These are phyloP conservation scores for Ilyonectria sp. DNA, from an alignment of 2,329 filamentous ascomycete genomes.

Conservation along the genomic window DNA sequence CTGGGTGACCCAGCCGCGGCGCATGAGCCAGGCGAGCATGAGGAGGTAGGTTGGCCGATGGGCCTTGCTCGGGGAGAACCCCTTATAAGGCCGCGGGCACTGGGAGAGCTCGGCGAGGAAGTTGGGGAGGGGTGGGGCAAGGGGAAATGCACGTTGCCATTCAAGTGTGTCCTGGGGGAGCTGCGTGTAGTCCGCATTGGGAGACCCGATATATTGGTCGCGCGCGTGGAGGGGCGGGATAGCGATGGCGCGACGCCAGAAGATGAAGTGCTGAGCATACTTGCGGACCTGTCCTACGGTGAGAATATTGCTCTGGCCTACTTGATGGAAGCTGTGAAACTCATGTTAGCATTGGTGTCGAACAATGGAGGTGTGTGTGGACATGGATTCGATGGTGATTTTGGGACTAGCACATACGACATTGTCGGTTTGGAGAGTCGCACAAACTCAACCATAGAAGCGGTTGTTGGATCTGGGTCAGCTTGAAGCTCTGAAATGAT, in stretches of 20 bases:
- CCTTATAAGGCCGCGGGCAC: conserved; percentile 85
- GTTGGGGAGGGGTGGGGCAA: conserved; percentile 85
- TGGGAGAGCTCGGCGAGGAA: conserved; percentile 89
- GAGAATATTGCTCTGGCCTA: conserved; percentile 80
- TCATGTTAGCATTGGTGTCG: conserved; percentile 17
- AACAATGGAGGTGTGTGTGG: background rate
- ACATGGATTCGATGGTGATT: background rate
- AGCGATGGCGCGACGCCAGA: conserved; percentile 93
- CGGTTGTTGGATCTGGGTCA: conserved; percentile 82
- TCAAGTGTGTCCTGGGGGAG: conserved; percentile 78
- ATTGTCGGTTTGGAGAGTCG: conserved; percentile 79
- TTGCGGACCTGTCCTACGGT: conserved; percentile 86
- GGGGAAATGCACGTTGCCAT: conserved; percentile 86
- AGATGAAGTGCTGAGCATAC: conserved; percentile 93
- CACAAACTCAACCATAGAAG: conserved; percentile 85
- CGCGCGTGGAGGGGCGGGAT: conserved; percentile 92
- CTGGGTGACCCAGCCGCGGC: conserved; percentile 94
- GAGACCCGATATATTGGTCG: conserved; percentile 92
- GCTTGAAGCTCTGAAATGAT: conserved; percentile 81
- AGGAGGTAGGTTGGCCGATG: conserved; percentile 90
- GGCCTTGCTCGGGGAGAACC: conserved; percentile 87
- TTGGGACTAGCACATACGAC: conserved; percentile 63
- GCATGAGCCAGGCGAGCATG: conserved; percentile 93
- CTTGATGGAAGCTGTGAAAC: conserved; percentile 72
- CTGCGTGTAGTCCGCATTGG: conserved; percentile 84